Percentiles rank a stretch among this genome's conserved stretches.
Evolutionary conservation across 2,329 filamentous ascomycete genomes (phyloP).

Genomic region (Byssochlamys sp.): DNA sequence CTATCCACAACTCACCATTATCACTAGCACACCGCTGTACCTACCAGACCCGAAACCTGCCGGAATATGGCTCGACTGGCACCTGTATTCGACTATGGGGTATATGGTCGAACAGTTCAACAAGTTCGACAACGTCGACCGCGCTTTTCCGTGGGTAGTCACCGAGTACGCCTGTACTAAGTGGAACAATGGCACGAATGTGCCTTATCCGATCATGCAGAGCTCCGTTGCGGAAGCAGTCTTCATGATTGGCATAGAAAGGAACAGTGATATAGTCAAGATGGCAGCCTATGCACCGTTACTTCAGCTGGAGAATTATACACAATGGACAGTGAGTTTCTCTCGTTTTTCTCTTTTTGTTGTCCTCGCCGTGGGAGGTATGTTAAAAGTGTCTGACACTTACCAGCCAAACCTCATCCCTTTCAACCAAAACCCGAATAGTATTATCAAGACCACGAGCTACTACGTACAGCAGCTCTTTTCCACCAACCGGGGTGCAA

Average conservation of each 20-base stretch:
- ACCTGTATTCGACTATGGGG: constrained; percentile 45
- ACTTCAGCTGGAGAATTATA: constrained; percentile 25
- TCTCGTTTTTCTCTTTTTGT: not conserved
- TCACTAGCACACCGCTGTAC: constrained; percentile 16
- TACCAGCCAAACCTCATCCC: constrained; percentile 23
- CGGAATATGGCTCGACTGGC: constrained; percentile 30
- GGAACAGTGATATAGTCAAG: constrained; percentile 29
- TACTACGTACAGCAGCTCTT: constrained; percentile 31
- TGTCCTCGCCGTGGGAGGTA: not conserved
- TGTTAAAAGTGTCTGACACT: not conserved
- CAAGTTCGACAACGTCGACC: constrained; percentile 42
- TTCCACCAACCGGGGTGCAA: constrained; percentile 21
- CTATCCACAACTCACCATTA: constrained; percentile 47
- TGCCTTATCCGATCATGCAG: constrained; percentile 12
- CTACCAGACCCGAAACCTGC: constrained; percentile 2
- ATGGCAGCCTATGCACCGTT: constrained; percentile 29
- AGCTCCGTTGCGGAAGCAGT: constrained; percentile 56
- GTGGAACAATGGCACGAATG: not conserved
- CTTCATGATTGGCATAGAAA: constrained; percentile 47
- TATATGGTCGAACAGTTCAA: constrained; percentile 42
- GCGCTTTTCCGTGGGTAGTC: constrained; percentile 2
- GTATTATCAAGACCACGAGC: constrained; percentile 22
- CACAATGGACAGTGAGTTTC: constrained; percentile 24
- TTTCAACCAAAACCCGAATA: constrained; percentile 19
- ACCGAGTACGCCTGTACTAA: constrained; percentile 3